A percentile compares a stretch with the other conserved stretches of the same genome.
Evolutionary conservation across 169 alveolate species (phyloP).

Genomic region (Eimeria necatrix): DNA sequence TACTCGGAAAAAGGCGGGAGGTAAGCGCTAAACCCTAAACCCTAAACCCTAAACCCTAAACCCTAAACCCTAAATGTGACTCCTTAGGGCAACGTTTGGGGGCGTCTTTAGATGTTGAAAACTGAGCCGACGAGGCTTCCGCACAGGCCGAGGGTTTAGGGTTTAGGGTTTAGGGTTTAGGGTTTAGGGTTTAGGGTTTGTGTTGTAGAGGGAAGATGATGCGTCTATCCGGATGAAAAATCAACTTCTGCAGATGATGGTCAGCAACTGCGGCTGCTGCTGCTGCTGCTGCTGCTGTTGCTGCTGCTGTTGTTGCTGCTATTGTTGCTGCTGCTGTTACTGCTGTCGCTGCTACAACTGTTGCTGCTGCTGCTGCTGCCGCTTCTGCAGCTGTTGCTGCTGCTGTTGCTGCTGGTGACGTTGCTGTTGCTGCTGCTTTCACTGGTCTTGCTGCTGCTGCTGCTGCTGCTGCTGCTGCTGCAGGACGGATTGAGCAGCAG

Average conservation of each 20-base stretch:
- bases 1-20: constrained; percentile 92
- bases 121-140: no score
- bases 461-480: neutral
- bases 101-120: no score
- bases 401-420: neutral
- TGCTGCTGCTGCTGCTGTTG: neutral
- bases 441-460: neutral
- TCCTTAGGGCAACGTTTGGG: neutral
- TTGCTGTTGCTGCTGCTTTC: neutral
- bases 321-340: neutral
- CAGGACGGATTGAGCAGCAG: constrained; percentile 95
- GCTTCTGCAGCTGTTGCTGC: constrained; percentile 28
- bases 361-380: neutral
- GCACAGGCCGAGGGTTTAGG: no score
- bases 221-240: constrained; percentile 95
- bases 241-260: neutral
- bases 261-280: neutral
- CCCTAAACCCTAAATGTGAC: neutral
- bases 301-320: neutral
- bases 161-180: no score
- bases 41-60: neutral
- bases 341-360: neutral
- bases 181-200: neutral
- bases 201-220: constrained; percentile 92
- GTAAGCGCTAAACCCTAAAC: neutral